Percentiles rank a stretch among this genome's conserved stretches.
These are phyloP conservation scores for Rhipidocladum racemiflorum DNA, from an alignment of 176 grass and related monocot genomes.

Conservation along the genomic window DNA sequence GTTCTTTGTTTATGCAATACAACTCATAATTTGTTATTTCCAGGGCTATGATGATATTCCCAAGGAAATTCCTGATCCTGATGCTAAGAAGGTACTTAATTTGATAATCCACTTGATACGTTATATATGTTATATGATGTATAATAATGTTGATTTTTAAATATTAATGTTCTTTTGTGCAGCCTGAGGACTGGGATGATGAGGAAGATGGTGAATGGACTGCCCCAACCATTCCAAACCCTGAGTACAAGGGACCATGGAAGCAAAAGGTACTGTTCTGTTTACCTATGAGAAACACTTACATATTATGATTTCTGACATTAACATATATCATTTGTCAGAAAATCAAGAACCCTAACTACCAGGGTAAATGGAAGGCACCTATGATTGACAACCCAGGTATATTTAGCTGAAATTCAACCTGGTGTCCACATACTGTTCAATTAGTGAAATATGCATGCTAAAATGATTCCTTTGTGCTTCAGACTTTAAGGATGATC, in stretches of 20 bases:
- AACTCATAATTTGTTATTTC: background rate
- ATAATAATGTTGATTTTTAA: background rate
- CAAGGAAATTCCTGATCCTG: slow-evolving; percentile 76
- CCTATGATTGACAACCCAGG: slow-evolving; percentile 93
- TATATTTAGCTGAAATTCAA: slow-evolving; percentile 24
- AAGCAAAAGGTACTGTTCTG: slow-evolving; percentile 64
- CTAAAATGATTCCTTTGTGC: background rate
- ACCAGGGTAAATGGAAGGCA: slow-evolving; percentile 97
- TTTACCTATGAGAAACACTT: background rate
- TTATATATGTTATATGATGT: background rate
- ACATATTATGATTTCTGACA: slow-evolving; percentile 2
- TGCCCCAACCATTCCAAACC: slow-evolving; percentile 84
- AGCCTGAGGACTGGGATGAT: slow-evolving; percentile 97
- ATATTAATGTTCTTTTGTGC: background rate
- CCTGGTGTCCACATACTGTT: background rate
- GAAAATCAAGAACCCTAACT: slow-evolving; percentile 98
- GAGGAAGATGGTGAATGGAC: slow-evolving; percentile 99
- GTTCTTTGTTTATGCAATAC: background rate
- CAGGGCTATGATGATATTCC: slow-evolving; percentile 87
- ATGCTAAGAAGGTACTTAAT: slow-evolving; percentile 71
- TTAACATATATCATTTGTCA: slow-evolving; percentile 22
- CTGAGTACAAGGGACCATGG: slow-evolving; percentile 88
- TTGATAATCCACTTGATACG: background rate
- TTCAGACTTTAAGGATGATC: slow-evolving; percentile 92
- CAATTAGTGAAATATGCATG: background rate